Evolutionary conservation across 2,329 filamentous ascomycete species (phyloP).

Genomic region (Cercospora citrullina): DNA sequence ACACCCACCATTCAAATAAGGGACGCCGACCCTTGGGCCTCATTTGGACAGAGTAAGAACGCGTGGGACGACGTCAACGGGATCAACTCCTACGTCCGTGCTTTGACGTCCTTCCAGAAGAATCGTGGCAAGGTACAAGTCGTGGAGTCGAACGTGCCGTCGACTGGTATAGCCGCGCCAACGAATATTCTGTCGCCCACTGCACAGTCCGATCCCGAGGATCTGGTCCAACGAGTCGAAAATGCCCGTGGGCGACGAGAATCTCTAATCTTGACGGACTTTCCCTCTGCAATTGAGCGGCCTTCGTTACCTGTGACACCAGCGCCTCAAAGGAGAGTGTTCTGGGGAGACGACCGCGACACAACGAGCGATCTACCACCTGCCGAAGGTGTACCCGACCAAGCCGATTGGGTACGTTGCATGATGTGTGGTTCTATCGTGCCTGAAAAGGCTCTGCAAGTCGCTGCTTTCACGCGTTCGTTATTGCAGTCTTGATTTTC

Average conservation of each 20-base stretch:
- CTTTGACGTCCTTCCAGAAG: slow-evolving; percentile 63
- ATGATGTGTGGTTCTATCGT: slow-evolving; percentile 44
- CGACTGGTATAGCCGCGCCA: slow-evolving; percentile 14
- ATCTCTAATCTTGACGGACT: slow-evolving; percentile 77
- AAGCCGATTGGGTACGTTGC: slow-evolving; percentile 89
- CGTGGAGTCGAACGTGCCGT: slow-evolving; percentile 24
- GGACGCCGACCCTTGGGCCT: slow-evolving; percentile 66
- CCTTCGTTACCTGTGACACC: slow-evolving; percentile 90
- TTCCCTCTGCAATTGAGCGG: slow-evolving; percentile 77
- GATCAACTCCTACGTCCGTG: slow-evolving; percentile 83
- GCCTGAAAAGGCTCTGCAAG: slow-evolving; percentile 1
- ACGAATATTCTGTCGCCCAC: slow-evolving; percentile 30
- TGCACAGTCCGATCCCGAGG: slow-evolving; percentile 29
- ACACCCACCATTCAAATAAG: slow-evolving; percentile 52
- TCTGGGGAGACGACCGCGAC: slow-evolving; percentile 64
- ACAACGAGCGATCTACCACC: slow-evolving; percentile 63
- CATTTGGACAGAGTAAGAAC: slow-evolving; percentile 67
- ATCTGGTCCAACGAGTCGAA: slow-evolving; percentile 34
- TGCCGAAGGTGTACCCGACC: slow-evolving; percentile 80
- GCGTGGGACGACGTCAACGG: slow-evolving; percentile 91
- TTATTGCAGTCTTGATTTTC: slow-evolving; percentile 12
- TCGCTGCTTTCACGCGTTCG: slow-evolving; percentile 17
- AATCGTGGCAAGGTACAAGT: slow-evolving; percentile 48
- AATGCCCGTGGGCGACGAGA: slow-evolving; percentile 44
- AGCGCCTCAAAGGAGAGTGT: slow-evolving; percentile 70